Evolutionary conservation across 108 stramenopile species (phyloP).

Genomic region (Schizochytrium sp.): DNA sequence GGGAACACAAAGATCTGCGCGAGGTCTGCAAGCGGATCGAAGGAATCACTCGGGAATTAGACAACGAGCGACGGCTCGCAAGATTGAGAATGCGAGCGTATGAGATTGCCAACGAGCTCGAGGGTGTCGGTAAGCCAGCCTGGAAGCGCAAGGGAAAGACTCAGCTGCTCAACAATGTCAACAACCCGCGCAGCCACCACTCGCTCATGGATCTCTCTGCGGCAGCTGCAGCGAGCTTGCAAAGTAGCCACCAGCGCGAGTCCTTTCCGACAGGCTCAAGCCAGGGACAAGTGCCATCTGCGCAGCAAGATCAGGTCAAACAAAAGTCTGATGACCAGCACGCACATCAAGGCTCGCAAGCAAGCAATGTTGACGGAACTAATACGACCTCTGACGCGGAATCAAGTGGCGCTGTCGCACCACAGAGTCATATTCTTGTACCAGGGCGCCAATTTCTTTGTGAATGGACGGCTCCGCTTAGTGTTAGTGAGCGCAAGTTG

Average conservation of each 20-base stretch:
- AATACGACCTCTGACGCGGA: too few relatives aligned
- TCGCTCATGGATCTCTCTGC: not conserved
- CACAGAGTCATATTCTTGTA: not conserved
- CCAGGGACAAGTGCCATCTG: not conserved
- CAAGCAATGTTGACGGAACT: not conserved
- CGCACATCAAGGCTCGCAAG: not conserved
- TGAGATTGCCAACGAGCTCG: not conserved
- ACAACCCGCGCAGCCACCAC: not conserved
- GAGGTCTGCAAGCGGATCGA: not conserved
- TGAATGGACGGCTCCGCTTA: not conserved
- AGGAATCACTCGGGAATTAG: not conserved
- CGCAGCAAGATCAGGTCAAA: not conserved
- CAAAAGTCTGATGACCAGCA: too few relatives aligned
- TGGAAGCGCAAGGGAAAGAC: not conserved
- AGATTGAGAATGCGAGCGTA: not conserved
- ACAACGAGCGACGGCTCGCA: not conserved
- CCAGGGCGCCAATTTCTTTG: not conserved
- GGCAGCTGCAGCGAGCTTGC: not conserved
- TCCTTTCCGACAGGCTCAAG: too few relatives aligned
- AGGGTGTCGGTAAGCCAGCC: not conserved
- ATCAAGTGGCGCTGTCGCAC: not conserved
- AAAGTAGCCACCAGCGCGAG: too few relatives aligned
- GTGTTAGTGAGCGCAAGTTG: not conserved
- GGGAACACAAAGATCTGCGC: not conserved
- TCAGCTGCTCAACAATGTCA: not conserved